Conservation (phyloP, 106 monocot genomes). For the Agapanthus africanus region DNA sequence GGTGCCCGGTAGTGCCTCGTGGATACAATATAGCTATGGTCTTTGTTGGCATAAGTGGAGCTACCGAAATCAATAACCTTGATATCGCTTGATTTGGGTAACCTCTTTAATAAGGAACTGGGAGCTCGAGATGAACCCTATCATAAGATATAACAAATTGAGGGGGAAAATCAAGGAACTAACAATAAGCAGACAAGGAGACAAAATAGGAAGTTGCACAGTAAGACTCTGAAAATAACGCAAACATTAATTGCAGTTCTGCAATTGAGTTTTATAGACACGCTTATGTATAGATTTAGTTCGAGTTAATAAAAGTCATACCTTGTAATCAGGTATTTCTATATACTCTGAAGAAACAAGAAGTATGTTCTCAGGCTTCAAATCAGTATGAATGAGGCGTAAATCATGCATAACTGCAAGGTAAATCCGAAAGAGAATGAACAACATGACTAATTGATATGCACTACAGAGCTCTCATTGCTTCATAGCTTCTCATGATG, state of each 20-base stretch:
- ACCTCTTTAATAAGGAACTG: conserved; percentile 30
- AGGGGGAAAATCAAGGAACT: background rate
- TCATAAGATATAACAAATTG: background rate
- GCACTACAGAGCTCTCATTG: background rate
- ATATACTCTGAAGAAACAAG: conserved; percentile 62
- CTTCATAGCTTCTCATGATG: background rate
- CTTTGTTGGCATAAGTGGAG: conserved; percentile 56
- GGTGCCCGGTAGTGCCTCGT: conserved; percentile 93
- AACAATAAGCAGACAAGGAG: conserved; percentile 4
- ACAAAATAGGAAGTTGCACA: background rate
- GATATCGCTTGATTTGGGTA: conserved; percentile 87
- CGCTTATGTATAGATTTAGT: conserved; percentile 1
- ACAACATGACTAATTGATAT: background rate
- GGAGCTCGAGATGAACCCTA: conserved; percentile 31
- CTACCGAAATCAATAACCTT: conserved; percentile 99
- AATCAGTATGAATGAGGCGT: conserved; percentile 75
- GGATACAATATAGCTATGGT: conserved; percentile 69
- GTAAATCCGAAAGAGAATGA: conserved; percentile 7
- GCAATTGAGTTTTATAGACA: background rate
- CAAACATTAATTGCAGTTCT: background rate
- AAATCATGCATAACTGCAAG: conserved; percentile 87
- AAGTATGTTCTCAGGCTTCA: conserved; percentile 85
- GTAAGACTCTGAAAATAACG: background rate
- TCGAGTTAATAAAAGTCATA: conserved; percentile 7
- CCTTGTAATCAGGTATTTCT: conserved; percentile 61